Conservation (phyloP, 805 yeast species). For the Teunomyces aglyptinius region DNA sequence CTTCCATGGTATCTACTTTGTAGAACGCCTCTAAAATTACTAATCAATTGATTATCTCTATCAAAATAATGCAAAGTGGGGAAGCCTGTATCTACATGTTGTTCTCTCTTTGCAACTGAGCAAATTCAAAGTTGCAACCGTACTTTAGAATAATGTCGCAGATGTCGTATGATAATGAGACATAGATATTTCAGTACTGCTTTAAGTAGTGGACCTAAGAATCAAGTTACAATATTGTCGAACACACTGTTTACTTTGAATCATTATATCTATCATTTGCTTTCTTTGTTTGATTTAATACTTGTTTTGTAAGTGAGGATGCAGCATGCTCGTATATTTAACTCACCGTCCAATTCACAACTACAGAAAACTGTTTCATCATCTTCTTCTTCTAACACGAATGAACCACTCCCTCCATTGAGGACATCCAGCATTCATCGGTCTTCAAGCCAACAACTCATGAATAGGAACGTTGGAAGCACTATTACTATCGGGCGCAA, state of each 20-base stretch:
- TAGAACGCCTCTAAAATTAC: too few relatives aligned
- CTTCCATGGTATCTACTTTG: too few relatives aligned
- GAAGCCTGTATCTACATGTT: not conserved
- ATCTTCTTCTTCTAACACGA: slow-evolving; percentile 8
- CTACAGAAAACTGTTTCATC: not conserved
- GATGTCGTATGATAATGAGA: not conserved
- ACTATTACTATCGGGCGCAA: slow-evolving; percentile 14
- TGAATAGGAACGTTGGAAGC: slow-evolving; percentile 20
- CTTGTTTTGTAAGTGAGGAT: slow-evolving; percentile 11
- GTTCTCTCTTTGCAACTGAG: not conserved
- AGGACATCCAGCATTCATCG: not conserved
- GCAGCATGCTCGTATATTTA: slow-evolving; percentile 32
- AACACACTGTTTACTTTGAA: too few relatives aligned
- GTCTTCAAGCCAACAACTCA: slow-evolving; percentile 6
- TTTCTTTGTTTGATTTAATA: too few relatives aligned
- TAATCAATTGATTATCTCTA: too few relatives aligned
- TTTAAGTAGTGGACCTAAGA: too few relatives aligned
- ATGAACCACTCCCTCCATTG: slow-evolving; percentile 6
- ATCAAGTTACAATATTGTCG: too few relatives aligned
- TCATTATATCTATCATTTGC: too few relatives aligned
- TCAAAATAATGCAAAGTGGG: not conserved
- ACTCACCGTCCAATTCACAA: slow-evolving; percentile 1
- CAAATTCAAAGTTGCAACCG: not conserved
- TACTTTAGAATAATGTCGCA: not conserved
- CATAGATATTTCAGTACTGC: not conserved